Evolutionary conservation across 169 alveolate species (phyloP).

Genomic region (Amoebophrya sp.): DNA sequence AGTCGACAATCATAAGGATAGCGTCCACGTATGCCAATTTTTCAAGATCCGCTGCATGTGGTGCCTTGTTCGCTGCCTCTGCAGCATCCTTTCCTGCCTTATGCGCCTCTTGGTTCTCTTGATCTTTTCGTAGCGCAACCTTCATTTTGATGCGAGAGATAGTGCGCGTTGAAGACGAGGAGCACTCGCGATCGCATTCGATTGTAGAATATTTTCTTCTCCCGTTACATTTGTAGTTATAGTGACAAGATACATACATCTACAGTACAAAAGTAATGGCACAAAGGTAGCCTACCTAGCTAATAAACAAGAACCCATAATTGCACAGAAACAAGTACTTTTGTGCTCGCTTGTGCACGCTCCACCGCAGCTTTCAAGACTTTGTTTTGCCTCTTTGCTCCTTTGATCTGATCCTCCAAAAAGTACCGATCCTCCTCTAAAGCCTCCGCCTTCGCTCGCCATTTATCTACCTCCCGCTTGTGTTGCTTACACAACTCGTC

Average conservation of each 20-base stretch:
- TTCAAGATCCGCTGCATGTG: not conserved
- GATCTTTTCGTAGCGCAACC: not conserved
- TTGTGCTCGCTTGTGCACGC: not conserved
- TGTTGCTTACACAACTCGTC: slow-evolving; percentile 47
- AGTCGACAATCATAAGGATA: too few relatives aligned
- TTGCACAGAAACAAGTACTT: not conserved
- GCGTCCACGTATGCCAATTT: not conserved
- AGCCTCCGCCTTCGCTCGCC: slow-evolving; percentile 50
- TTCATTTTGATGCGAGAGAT: too few relatives aligned
- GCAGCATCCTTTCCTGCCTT: not conserved
- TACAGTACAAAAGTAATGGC: too few relatives aligned
- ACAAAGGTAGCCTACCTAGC: too few relatives aligned
- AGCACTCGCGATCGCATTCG: not conserved
- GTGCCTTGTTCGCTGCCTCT: not conserved
- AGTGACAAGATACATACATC: too few relatives aligned
- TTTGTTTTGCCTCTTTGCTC: slow-evolving; percentile 30
- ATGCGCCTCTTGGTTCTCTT: not conserved
- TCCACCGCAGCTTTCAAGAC: not conserved
- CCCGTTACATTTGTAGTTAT: not conserved
- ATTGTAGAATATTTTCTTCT: not conserved
- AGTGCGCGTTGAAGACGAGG: too few relatives aligned
- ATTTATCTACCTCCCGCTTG: slow-evolving; percentile 41
- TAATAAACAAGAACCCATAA: not conserved
- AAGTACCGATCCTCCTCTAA: slow-evolving; percentile 49
- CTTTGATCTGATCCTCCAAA: slow-evolving; percentile 45